Evolutionary conservation across 2,329 filamentous ascomycete genomes (phyloP).

Genomic region (Hypoxylon sp.): DNA sequence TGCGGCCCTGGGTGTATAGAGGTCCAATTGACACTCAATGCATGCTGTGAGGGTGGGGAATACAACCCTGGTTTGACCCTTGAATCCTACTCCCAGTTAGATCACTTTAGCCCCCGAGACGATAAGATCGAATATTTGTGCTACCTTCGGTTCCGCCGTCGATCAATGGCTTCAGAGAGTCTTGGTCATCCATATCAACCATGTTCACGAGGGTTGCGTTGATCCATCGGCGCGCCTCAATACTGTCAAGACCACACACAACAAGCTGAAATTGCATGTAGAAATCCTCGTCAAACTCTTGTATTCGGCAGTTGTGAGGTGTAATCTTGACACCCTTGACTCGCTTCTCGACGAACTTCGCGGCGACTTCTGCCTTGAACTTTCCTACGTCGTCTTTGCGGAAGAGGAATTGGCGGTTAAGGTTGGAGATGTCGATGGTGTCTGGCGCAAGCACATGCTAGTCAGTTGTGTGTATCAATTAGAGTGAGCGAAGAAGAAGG

Average conservation of each 20-base stretch:
- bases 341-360: conserved; percentile 88
- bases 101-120: conserved; percentile 1
- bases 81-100: conserved; percentile 77
- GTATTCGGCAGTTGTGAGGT: conserved; percentile 93
- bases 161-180: conserved; percentile 92
- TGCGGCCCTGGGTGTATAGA: conserved; percentile 97
- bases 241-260: conserved; percentile 94
- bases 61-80: conserved; percentile 94
- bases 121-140: conserved; percentile 16
- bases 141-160: conserved; percentile 94
- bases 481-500: conserved; percentile 8
- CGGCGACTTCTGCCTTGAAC: conserved; percentile 93
- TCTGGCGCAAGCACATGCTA: conserved; percentile 66
- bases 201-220: conserved; percentile 93
- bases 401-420: conserved; percentile 98
- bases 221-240: conserved; percentile 98
- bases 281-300: conserved; percentile 96
- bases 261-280: conserved; percentile 98
- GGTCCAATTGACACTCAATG: conserved; percentile 98
- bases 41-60: conserved; percentile 94
- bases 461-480: conserved; percentile 1
- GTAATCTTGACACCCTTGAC: conserved; percentile 94
- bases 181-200: conserved; percentile 85
- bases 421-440: conserved; percentile 97
- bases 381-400: conserved; percentile 92